phyloP scores from a whole-genome alignment of 768 basidiomycete species.

The Lactarius quietus region DNA sequence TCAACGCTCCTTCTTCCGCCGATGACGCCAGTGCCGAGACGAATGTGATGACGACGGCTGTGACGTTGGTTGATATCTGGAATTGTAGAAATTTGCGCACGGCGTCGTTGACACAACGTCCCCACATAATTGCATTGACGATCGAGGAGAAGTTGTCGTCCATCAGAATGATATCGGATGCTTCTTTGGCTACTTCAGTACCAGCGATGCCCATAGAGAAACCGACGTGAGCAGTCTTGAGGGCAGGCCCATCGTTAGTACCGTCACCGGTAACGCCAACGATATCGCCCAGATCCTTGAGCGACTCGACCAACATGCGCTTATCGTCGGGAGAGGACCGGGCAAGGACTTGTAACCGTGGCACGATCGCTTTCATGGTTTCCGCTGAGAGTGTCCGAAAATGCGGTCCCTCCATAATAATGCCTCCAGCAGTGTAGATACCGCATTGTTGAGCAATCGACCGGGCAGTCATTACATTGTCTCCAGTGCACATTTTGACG shows the following conservation, averaged over 20 bases:
- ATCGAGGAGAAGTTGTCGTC: constrained; percentile 95
- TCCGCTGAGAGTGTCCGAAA: constrained; percentile 73
- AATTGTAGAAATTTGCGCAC: constrained; percentile 98
- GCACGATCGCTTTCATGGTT: constrained; percentile 80
- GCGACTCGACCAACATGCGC: constrained; percentile 86
- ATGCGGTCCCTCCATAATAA: constrained; percentile 96
- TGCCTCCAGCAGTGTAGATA: constrained; percentile 88
- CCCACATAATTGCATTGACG: constrained; percentile 98
- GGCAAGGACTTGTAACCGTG: constrained; percentile 96
- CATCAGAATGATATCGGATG: constrained; percentile 98
- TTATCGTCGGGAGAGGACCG: constrained; percentile 98
- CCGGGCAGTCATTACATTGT: constrained; percentile 92
- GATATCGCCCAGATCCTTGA: constrained; percentile 83
- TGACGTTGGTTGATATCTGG: constrained; percentile 91
- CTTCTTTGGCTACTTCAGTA: constrained; percentile 99
- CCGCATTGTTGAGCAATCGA: constrained; percentile 96
- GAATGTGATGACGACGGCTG: constrained; percentile 91
- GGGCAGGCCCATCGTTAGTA: constrained; percentile 94
- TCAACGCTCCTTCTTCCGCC: constrained; percentile 77
- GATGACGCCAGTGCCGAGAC: constrained; percentile 80
- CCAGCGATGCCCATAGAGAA: constrained; percentile 97
- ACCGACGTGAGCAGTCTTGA: constrained; percentile 94
- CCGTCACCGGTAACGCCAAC: constrained; percentile 98
- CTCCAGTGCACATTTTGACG: constrained; percentile 99
- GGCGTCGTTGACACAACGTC: constrained; percentile 95